A percentile compares a stretch with the other conserved stretches of the same genome.
phyloP scores from a whole-genome alignment of 345 rosid species.

The Conringia planisiliqua region DNA sequence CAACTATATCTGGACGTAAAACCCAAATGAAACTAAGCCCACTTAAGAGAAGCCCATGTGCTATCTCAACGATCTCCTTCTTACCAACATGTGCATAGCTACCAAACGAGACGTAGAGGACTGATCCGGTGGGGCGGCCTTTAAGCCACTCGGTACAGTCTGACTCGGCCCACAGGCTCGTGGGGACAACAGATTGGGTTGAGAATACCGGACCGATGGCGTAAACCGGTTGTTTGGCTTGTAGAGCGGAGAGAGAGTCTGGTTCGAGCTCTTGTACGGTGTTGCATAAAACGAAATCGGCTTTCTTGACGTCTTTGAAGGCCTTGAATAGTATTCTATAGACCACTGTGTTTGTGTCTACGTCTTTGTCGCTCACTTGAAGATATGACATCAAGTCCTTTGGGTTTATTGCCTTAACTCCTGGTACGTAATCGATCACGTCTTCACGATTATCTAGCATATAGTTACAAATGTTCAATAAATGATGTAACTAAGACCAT shows the following conservation, averaged over 20 bases:
- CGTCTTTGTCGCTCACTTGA: slow-evolving; percentile 42
- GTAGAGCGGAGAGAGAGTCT: slow-evolving; percentile 43
- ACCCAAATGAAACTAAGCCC: slow-evolving; percentile 50
- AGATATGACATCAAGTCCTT: slow-evolving; percentile 63
- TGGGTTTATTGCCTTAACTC: slow-evolving; percentile 47
- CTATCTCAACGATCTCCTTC: slow-evolving; percentile 45
- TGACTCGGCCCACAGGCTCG: slow-evolving; percentile 69
- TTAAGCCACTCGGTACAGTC: slow-evolving; percentile 57
- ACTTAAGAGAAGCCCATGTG: slow-evolving; percentile 46
- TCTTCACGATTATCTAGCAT: slow-evolving; percentile 52
- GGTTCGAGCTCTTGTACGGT: slow-evolving; percentile 58
- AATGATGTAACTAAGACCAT: not conserved
- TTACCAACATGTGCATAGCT: slow-evolving; percentile 51
- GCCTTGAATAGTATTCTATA: slow-evolving; percentile 45
- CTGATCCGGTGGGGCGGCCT: slow-evolving; percentile 37
- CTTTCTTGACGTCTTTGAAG: slow-evolving; percentile 47
- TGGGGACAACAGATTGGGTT: slow-evolving; percentile 40
- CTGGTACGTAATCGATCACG: slow-evolving; percentile 54
- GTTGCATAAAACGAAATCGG: slow-evolving; percentile 60
- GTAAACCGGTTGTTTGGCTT: slow-evolving; percentile 40
- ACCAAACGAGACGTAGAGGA: slow-evolving; percentile 55
- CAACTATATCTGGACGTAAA: slow-evolving; percentile 60
- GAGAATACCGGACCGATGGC: slow-evolving; percentile 67
- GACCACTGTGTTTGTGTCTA: slow-evolving; percentile 36
- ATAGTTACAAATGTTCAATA: not conserved